A percentile compares a stretch with the other conserved stretches of the same genome.
phyloP scores from a whole-genome alignment of 2,329 filamentous ascomycete species.

The Fusarium longipes region DNA sequence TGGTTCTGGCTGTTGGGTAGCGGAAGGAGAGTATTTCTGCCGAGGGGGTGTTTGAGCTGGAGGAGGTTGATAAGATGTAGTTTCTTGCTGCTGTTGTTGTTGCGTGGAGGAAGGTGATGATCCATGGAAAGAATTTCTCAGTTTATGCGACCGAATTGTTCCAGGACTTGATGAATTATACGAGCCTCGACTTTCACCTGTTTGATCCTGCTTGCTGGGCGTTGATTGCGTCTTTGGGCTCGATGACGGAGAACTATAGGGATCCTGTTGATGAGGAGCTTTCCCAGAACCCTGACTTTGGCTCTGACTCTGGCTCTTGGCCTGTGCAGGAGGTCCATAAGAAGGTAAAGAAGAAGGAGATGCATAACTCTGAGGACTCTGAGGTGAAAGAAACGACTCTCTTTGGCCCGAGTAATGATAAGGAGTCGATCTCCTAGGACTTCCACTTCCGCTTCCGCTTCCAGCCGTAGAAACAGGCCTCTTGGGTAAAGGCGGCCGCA shows the following conservation, averaged over 20 bases:
- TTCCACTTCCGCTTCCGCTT: not conserved
- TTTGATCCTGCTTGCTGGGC: not conserved
- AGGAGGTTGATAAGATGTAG: not conserved
- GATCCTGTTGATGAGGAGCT: not conserved
- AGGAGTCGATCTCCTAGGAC: not conserved
- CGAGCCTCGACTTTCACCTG: not conserved
- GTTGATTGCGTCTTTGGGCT: not conserved
- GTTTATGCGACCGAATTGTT: not conserved
- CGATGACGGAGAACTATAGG: not conserved
- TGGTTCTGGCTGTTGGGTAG: not conserved
- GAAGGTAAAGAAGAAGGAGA: conserved; percentile 8
- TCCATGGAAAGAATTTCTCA: not conserved
- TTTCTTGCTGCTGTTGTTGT: not conserved
- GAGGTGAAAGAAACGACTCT: not conserved
- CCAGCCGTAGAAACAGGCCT: conserved; percentile 18
- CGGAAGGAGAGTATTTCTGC: not conserved
- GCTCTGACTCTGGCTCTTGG: not conserved
- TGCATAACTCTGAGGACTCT: not conserved
- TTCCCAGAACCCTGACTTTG: not conserved
- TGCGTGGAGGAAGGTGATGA: not conserved
- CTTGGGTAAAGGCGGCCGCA: conserved; percentile 20
- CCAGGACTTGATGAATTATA: not conserved
- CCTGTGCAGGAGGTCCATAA: conserved; percentile 12
- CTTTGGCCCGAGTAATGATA: conserved; percentile 4
- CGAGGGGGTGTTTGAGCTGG: not conserved